Evolutionary conservation across 2,329 filamentous ascomycete species (phyloP), one percentile per base, ranked within the genome.

Genomic region (Echinosphaeria canescens): DNA sequence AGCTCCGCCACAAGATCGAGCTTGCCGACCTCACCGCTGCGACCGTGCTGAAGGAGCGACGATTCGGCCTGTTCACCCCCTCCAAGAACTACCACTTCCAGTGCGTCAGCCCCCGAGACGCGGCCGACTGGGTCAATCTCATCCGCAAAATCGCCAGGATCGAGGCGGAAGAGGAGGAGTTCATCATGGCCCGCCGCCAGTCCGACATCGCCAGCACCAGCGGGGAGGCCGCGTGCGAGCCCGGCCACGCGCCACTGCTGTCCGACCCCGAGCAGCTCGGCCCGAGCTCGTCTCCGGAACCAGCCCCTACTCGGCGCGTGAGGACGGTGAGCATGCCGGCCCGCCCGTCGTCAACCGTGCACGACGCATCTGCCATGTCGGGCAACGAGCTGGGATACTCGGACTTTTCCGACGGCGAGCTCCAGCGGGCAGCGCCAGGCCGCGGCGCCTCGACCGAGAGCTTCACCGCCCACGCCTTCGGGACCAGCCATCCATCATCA

Each of bases 61-160:
- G 91, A 48, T 95, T 98, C 44, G 88, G 79, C 13, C 62, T 95
- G 24, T 98, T 92, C 50, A 85, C 82, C 0, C 78, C 84, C 0
- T 75, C 82, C 11, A 74, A 75, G 36, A 95, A 93, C 51, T 92
- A 75, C 50, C 82, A 93, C 41, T 70, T 98, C 31, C 76, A 91
- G 47, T 82, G 80, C 1, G 46, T 58, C 17, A 74, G 64, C 4
- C 63, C 70, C 27, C 56, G 67, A 31, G 84, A 93, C 33, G 79
- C 80, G 5, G 65, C 78, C 33, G 71, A 78, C 41, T 98, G 88
- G 88, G 78, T 93, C 12, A 61, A 78, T 15, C 51, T 76, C 27
- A 84, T 95, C 39, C 66, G 82, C 25, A 56, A 57, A 30, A 73
- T 88, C 39, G 79, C 82, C 12, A 69, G 78, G 30, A 79, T 90